Evolutionary conservation across 164 flowering plant species (phyloP).

Genomic region (Piper longum): DNA sequence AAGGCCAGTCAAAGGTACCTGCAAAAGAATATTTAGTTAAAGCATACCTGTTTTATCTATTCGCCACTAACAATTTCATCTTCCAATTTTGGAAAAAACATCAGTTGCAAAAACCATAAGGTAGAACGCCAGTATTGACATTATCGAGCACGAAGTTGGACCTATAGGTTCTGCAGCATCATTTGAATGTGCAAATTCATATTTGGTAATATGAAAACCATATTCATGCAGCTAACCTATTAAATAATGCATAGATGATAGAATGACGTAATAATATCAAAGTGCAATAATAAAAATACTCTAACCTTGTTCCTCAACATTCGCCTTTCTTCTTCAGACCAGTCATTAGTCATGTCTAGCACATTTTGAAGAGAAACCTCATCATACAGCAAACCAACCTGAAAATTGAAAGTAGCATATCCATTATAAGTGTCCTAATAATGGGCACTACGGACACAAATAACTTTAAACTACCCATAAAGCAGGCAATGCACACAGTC

Average conservation of each 20-base stretch:
- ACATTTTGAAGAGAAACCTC: conserved; percentile 72
- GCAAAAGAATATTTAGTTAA: conserved; percentile 1
- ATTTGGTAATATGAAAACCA: no score
- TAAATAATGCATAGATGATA: no score
- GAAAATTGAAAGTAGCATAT: conserved; percentile 2
- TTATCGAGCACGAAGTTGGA: no score
- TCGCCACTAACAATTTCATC: no score
- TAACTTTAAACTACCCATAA: conserved; percentile 57
- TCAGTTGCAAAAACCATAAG: not conserved
- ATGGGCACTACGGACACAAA: not conserved
- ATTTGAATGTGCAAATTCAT: no score
- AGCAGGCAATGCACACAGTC: conserved; percentile 94
- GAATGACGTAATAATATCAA: no score
- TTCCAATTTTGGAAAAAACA: no score
- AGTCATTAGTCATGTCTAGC: conserved; percentile 80
- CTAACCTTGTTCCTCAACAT: conserved; percentile 82
- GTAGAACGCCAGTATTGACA: no score
- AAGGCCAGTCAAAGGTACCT: conserved; percentile 82
- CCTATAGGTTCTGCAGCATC: no score
- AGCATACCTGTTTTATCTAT: no score
- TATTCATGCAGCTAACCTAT: no score
- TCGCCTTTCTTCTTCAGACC: conserved; percentile 86
- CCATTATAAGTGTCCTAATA: not conserved
- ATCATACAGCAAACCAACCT: conserved; percentile 93
- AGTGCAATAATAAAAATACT: no score